Conservation (phyloP, 164 flowering plant genomes). For the Amborella trichopoda region DNA sequence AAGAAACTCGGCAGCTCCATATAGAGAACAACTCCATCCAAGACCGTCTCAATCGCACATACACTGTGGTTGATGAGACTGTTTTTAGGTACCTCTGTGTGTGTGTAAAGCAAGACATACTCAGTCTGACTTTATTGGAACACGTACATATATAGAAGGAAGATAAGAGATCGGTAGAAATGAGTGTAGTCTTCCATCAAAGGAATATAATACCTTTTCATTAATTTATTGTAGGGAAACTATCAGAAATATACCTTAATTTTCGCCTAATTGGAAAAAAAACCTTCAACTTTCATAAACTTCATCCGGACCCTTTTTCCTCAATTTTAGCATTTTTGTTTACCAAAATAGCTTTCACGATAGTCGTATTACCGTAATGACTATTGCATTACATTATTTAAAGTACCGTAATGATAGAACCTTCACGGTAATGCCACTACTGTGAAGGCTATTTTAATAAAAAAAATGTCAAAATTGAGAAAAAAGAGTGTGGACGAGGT, state of each 20-base stretch:
- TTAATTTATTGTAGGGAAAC: neutral
- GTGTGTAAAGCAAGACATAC: neutral
- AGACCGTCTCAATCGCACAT: conserved; percentile 70
- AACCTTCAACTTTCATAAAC: too few species aligned
- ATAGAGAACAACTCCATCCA: conserved; percentile 67
- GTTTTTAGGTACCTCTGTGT: conserved; percentile 40
- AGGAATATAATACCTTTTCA: too few species aligned
- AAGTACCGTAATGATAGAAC: too few species aligned
- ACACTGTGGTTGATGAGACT: conserved; percentile 65
- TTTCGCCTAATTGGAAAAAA: too few species aligned
- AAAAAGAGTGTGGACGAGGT: too few species aligned
- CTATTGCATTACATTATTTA: too few species aligned
- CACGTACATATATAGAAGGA: neutral
- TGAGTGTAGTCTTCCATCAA: neutral
- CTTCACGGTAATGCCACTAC: neutral
- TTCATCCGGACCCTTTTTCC: too few species aligned
- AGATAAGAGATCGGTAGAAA: neutral
- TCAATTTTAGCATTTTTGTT: neutral
- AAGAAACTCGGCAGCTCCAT: conserved; percentile 75
- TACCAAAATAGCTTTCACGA: too few species aligned
- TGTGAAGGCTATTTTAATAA: too few species aligned
- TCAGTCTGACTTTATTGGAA: neutral
- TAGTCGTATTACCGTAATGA: too few species aligned
- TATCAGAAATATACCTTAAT: too few species aligned
- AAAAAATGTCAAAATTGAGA: too few species aligned